Percentiles rank a stretch among this genome's conserved stretches.
Evolutionary conservation across 1,284 basidiomycete species (phyloP).

Genomic region (Puccinia novopanici): DNA sequence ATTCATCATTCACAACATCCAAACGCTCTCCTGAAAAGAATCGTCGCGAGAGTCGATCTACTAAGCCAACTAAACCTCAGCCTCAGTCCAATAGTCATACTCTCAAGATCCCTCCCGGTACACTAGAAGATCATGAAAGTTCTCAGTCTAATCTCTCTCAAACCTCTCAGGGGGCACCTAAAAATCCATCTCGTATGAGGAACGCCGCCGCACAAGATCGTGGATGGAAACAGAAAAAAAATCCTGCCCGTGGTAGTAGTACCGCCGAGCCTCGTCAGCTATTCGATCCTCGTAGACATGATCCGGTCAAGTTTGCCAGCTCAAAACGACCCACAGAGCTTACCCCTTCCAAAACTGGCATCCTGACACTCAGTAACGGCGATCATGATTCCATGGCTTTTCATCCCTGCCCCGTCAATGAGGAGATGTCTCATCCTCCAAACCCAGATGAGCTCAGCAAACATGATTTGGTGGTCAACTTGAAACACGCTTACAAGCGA

Average conservation of each 20-base stretch:
- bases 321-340: constrained; percentile 54
- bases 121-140: constrained; percentile 21
- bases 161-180: constrained; percentile 19
- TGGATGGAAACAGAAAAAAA: constrained; percentile 33
- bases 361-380: constrained; percentile 63
- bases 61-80: neutral
- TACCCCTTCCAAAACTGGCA: constrained; percentile 63
- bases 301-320: constrained; percentile 72
- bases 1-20: constrained; percentile 17
- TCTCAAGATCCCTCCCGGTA: constrained; percentile 7
- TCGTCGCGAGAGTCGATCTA: neutral
- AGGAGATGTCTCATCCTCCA: neutral
- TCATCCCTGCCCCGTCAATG: constrained; percentile 60
- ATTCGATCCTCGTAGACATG: constrained; percentile 79
- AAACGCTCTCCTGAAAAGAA: constrained; percentile 6
- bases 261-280: constrained; percentile 61
- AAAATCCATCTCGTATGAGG: neutral
- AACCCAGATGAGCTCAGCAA: constrained; percentile 62
- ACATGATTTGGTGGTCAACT: constrained; percentile 72
- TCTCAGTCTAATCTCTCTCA: constrained; percentile 15
- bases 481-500: constrained; percentile 76
- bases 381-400: constrained; percentile 9
- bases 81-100: neutral
- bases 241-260: constrained; percentile 17
- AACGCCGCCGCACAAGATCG: constrained; percentile 27